Conservation (phyloP, 1,284 basidiomycete species). For the Ceraceosorus guamensis region DNA sequence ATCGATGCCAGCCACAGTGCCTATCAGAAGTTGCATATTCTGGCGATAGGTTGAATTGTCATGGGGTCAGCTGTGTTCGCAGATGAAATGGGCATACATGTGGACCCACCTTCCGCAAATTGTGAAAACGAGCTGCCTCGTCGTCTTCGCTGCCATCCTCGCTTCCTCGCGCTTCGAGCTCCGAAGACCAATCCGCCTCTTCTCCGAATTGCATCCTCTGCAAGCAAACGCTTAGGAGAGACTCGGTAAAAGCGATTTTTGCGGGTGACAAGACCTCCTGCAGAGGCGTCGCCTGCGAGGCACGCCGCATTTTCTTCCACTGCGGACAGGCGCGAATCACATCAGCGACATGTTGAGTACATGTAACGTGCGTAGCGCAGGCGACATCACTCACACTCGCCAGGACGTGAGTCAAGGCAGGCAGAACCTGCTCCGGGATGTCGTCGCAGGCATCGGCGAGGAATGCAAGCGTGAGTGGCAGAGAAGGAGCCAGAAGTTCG, state of each 20-base stretch:
- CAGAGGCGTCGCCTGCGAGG: neutral
- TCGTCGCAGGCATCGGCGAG: slow-evolving; percentile 68
- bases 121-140: slow-evolving; percentile 74
- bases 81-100: slow-evolving; percentile 40
- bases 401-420: slow-evolving; percentile 33
- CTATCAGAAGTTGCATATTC: slow-evolving; percentile 72
- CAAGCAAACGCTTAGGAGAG: slow-evolving; percentile 71
- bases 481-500: slow-evolving; percentile 61
- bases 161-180: no score
- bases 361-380: neutral
- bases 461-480: slow-evolving; percentile 79
- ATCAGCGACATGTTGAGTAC: neutral
- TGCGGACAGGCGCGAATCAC: slow-evolving; percentile 20
- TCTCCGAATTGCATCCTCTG: slow-evolving; percentile 61
- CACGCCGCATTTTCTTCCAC: slow-evolving; percentile 21
- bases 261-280: slow-evolving; percentile 16
- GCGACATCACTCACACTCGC: slow-evolving; percentile 14
- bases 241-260: slow-evolving; percentile 60
- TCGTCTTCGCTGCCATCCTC: slow-evolving; percentile 58
- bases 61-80: neutral
- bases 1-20: slow-evolving; percentile 72
- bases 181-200: slow-evolving; percentile 79
- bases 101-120: slow-evolving; percentile 71
- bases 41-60: slow-evolving; percentile 52
- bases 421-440: slow-evolving; percentile 37